These are phyloP conservation scores for Wickerhamomyces chaumierensis DNA, from an alignment of 805 yeast genomes.

Conservation along the genomic window DNA sequence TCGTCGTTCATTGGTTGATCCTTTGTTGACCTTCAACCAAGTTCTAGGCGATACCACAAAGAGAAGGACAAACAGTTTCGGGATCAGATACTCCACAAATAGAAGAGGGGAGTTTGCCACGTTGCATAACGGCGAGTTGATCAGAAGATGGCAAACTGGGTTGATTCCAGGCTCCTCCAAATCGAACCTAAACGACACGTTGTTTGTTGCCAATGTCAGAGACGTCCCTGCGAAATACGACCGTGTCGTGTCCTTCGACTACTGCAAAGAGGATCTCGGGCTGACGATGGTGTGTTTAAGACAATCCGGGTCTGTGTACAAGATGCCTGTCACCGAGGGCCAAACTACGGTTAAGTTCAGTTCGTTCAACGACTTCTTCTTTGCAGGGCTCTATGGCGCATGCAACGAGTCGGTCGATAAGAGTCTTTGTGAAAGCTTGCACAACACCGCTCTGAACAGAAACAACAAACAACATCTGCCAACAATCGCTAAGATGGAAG, in stretches of 20 bases:
- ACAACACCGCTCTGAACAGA: background rate
- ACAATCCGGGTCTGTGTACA: constrained; percentile 79
- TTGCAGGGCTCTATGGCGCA: constrained; percentile 49
- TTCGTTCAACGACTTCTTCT: constrained; percentile 53
- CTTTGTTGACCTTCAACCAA: constrained; percentile 49
- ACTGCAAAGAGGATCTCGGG: constrained; percentile 33
- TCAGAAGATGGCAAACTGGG: constrained; percentile 75
- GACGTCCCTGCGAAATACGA: constrained; percentile 71
- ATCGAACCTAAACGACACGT: constrained; percentile 31
- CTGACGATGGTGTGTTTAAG: constrained; percentile 63
- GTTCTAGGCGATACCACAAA: constrained; percentile 45
- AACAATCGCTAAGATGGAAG: background rate
- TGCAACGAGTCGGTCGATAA: constrained; percentile 24
- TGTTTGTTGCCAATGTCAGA: constrained; percentile 66
- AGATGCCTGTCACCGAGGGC: constrained; percentile 64
- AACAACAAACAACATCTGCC: too few relatives aligned
- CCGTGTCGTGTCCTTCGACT: constrained; percentile 77
- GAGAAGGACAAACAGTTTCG: constrained; percentile 48
- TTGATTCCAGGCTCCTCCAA: constrained; percentile 29
- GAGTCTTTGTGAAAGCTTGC: constrained; percentile 21
- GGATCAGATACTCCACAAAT: constrained; percentile 57
- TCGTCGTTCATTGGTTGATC: constrained; percentile 54
- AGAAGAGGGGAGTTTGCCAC: constrained; percentile 69
- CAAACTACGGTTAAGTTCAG: constrained; percentile 54
- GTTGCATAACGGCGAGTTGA: constrained; percentile 63